Evolutionary conservation across 169 alveolate genomes (phyloP), one percentile per base, ranked within the genome.

Genomic region (Plasmodium fragile): DNA sequence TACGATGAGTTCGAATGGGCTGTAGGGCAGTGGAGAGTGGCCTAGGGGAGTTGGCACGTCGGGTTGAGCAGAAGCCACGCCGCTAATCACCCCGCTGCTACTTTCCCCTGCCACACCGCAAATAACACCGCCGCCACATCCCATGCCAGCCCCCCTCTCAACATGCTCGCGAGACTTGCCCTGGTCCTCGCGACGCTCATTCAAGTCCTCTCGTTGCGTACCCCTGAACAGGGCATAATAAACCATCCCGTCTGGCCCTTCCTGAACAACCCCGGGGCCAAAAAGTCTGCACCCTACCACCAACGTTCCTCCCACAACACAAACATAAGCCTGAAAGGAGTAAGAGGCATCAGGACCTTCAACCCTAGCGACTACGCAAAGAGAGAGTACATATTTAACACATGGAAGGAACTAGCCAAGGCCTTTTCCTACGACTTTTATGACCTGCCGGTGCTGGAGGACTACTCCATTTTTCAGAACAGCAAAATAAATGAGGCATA

Each of bases 361-460:
- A 28, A 89, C 28, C 73, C 73, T 11, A 52, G 13, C 5, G 49
- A 89, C 11, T 89, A 79, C 22, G 55, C 81, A 69, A 77, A 41
- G 71, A 89, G 94, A 49, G 94, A 89, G 43, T 79, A 89, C 43
- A n/a, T 89, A 72, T 89, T 89, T 72, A 89, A 89, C 5, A 89
- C 70, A 39, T 89, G 94, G 94, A 55, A 79, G 43, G 65, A 89
- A n/a, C 22, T 89, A 80, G 39, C 94, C 16, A 22, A 80, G 22
- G 70, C 53, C 22, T 89, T 89, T 79, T 77, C 94, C 28, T 89
- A 22, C 39, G 25, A 34, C 52, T 89, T 89, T 41, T 89, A 89
- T 72, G 94, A 89, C 49, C n/a, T 89, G 25, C 94, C 94, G 0
- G 65, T 89, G 25, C 71, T 89, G 71, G 94, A 89, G 82, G 69